Evolutionary conservation across 2,329 filamentous ascomycete species (phyloP).

Genomic region (Neurospora sp.): DNA sequence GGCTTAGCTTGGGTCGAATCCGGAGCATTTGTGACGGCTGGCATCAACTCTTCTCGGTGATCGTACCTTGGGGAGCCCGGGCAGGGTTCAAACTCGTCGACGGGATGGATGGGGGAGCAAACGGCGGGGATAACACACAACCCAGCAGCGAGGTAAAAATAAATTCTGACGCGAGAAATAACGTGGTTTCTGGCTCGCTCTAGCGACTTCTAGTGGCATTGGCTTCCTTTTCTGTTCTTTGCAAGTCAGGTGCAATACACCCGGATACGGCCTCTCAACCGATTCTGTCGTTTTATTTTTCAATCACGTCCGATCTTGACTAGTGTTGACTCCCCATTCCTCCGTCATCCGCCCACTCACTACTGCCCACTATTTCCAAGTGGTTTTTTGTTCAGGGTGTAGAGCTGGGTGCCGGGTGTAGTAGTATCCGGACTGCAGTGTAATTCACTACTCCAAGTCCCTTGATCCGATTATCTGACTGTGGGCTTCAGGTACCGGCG

Average conservation of each 20-base stretch:
- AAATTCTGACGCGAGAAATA: not conserved
- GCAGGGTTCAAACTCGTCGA: not conserved
- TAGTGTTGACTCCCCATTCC: not conserved
- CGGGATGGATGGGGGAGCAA: not conserved
- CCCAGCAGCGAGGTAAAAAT: not conserved
- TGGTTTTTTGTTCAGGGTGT: not conserved
- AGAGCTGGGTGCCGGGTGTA: not conserved
- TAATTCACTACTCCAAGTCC: not conserved
- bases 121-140: not conserved
- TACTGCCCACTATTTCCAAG: not conserved
- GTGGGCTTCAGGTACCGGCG: not conserved
- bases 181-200: not conserved
- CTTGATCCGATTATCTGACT: not conserved
- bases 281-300: not conserved
- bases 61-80: not conserved
- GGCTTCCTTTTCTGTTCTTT: not conserved
- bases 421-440: not conserved
- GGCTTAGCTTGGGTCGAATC: not conserved
- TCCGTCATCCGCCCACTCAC: not conserved
- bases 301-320: not conserved
- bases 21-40: slow-evolving; percentile 11
- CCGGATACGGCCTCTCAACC: not conserved
- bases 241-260: not conserved
- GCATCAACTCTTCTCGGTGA: not conserved
- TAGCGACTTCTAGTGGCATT: not conserved